Evolutionary conservation across 345 rosid species (phyloP).

Genomic region (Brassica nigra): DNA sequence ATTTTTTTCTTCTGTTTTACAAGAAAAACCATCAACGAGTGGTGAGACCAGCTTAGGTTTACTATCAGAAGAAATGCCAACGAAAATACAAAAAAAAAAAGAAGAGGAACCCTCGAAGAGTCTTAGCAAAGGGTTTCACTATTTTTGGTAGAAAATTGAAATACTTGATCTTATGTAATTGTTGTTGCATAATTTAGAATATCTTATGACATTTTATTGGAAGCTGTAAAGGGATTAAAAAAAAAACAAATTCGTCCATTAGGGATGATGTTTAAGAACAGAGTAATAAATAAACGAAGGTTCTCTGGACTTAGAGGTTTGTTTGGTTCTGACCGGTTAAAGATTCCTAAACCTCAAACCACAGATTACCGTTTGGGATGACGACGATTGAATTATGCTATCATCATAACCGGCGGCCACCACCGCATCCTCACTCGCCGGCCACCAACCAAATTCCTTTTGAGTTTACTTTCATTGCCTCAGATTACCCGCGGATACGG

Average conservation of each 20-base stretch:
- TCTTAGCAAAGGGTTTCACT: not conserved
- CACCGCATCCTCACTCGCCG: not conserved
- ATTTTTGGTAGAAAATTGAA: not conserved
- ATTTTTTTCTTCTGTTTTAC: not conserved
- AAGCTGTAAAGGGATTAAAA: not conserved
- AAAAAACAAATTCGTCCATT: not conserved
- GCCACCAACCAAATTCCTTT: not conserved
- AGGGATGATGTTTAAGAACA: not conserved
- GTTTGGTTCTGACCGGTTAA: not conserved
- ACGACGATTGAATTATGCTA: conserved; percentile 14
- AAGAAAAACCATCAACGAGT: not conserved
- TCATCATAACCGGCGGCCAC: not conserved
- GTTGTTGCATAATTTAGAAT: conserved; percentile 23
- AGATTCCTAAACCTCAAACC: conserved; percentile 9
- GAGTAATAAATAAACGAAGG: not conserved
- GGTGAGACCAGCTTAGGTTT: not conserved
- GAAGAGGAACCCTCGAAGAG: not conserved
- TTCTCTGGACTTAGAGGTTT: not conserved
- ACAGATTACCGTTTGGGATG: not conserved
- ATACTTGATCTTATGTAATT: conserved; percentile 16
- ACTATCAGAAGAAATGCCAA: not conserved
- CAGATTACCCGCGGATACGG: too few species aligned
- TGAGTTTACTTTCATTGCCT: too few species aligned
- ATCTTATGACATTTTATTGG: not conserved
- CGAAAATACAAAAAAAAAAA: not conserved